A percentile compares a stretch with the other conserved stretches of the same genome.
Conservation (phyloP, 129 eudicot genomes). For the Flaveria brownii region DNA sequence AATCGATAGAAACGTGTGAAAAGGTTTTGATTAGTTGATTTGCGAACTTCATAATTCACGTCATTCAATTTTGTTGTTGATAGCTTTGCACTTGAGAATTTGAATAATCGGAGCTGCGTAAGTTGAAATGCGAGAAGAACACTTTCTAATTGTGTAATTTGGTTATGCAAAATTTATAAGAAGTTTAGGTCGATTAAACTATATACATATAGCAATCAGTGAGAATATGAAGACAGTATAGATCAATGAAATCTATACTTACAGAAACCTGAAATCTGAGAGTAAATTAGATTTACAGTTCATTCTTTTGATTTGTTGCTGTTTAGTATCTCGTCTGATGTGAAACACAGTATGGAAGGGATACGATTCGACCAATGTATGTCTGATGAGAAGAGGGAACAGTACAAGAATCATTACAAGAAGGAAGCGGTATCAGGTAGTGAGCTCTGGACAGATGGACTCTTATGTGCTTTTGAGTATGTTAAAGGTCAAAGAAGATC, state of each 20-base stretch:
- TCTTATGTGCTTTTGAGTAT: slow-evolving; percentile 87
- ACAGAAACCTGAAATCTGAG: neutral
- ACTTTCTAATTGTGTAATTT: neutral
- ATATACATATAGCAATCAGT: neutral
- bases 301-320: neutral
- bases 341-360: slow-evolving; percentile 38
- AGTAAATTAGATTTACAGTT: slow-evolving; percentile 1
- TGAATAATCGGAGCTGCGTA: slow-evolving; percentile 5
- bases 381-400: slow-evolving; percentile 42
- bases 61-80: slow-evolving; percentile 6
- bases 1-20: slow-evolving; percentile 4
- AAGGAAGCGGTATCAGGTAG: slow-evolving; percentile 56
- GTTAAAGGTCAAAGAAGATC: slow-evolving; percentile 54
- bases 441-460: slow-evolving; percentile 90
- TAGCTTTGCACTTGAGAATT: neutral
- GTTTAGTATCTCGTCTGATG: neutral
- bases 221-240: too few species aligned
- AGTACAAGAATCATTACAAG: slow-evolving; percentile 31
- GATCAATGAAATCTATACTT: too few species aligned
- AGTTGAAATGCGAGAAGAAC: neutral
- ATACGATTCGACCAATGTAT: slow-evolving; percentile 30
- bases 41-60: neutral
- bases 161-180: neutral
- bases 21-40: neutral
- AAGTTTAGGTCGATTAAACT: neutral